Conservation (phyloP, 2,329 filamentous ascomycete genomes). For the Fusarium buharicum region DNA sequence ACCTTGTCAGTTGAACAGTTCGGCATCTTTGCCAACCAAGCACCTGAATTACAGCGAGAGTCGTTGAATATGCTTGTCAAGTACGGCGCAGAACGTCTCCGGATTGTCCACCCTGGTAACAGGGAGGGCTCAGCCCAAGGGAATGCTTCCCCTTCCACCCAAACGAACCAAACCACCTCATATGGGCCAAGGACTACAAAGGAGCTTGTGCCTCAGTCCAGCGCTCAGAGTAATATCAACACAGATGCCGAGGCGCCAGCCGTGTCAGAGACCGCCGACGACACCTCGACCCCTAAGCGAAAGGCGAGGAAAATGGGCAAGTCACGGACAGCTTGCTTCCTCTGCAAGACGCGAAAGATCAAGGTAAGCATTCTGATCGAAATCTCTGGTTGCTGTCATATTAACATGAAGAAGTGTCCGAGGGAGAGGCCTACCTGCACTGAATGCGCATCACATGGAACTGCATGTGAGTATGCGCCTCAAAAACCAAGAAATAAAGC, state of each 20-base stretch:
- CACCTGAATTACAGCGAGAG: conserved; percentile 63
- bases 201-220: conserved; percentile 46
- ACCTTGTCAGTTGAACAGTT: conserved; percentile 67
- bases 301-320: conserved; percentile 42
- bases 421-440: conserved; percentile 54
- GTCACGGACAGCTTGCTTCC: conserved; percentile 51
- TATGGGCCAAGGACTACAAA: conserved; percentile 48
- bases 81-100: conserved; percentile 67
- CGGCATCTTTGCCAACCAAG: conserved; percentile 69
- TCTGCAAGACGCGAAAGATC: conserved; percentile 51
- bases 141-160: conserved; percentile 40
- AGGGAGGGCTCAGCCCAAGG: conserved; percentile 47
- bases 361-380: conserved; percentile 49
- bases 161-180: conserved; percentile 36
- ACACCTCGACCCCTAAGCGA: conserved; percentile 10
- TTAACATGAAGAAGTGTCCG: conserved; percentile 51
- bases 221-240: conserved; percentile 21
- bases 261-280: not conserved
- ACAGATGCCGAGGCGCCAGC: conserved; percentile 18
- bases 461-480: conserved; percentile 55
- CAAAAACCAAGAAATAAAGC: conserved; percentile 45
- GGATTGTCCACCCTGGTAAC: conserved; percentile 65
- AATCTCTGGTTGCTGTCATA: not conserved
- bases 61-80: conserved; percentile 66
- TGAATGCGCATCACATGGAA: conserved; percentile 49